A percentile compares a stretch with the other conserved stretches of the same genome.
Evolutionary conservation across 1,284 basidiomycete genomes (phyloP).

Genomic region (Ceratobasidium theobromae): DNA sequence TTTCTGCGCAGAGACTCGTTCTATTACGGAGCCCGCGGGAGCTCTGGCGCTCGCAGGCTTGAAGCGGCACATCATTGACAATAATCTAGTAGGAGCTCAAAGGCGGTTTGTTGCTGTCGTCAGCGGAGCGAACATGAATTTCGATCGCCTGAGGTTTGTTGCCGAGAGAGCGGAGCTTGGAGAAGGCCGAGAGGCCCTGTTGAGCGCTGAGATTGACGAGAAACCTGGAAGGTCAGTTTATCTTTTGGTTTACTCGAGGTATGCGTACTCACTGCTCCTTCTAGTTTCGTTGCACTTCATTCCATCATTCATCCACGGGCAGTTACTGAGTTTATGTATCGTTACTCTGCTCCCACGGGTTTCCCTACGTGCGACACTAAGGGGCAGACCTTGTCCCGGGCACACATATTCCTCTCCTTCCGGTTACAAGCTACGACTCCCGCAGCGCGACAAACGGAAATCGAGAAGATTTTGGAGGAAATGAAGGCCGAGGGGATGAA

Average conservation of each 20-base stretch:
- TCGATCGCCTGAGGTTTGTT: conserved; percentile 93
- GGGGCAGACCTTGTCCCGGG: conserved; percentile 41
- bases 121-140: conserved; percentile 99
- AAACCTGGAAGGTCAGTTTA: conserved; percentile 74
- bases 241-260: background rate
- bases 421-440: conserved; percentile 62
- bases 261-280: too few species aligned
- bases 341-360: conserved; percentile 61
- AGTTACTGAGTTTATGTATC: conserved; percentile 97
- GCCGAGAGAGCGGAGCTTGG: conserved; percentile 97
- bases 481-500: conserved; percentile 74
- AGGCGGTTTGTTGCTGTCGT: conserved; percentile 91
- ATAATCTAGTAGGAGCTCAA: conserved; percentile 77
- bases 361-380: conserved; percentile 43
- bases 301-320: conserved; percentile 85
- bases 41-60: conserved; percentile 90
- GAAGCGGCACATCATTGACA: conserved; percentile 83
- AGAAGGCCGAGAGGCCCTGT: conserved; percentile 89
- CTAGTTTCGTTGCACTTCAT: conserved; percentile 88
- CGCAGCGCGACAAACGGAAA: conserved; percentile 62
- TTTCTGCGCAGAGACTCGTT: conserved; percentile 73
- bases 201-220: conserved; percentile 94
- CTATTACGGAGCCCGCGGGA: conserved; percentile 96
- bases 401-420: conserved; percentile 92
- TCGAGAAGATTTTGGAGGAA: conserved; percentile 61